phyloP scores from a whole-genome alignment of 1,284 basidiomycete species.

The Puccinia polysora region DNA sequence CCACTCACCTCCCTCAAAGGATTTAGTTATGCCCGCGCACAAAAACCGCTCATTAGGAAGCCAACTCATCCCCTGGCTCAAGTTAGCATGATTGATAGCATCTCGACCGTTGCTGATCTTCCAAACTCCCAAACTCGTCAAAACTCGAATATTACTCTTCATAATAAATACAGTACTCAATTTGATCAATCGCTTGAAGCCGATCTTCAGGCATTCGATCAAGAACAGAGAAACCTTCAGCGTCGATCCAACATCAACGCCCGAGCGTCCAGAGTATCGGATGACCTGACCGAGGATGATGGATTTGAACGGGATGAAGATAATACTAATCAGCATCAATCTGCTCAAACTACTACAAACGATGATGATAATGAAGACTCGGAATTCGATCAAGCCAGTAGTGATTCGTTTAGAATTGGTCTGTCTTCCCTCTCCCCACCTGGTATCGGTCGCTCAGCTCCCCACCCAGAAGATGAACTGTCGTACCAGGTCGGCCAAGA shows the following conservation, averaged over 20 bases:
- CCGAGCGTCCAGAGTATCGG: slow-evolving; percentile 9
- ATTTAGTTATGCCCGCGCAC: slow-evolving; percentile 21
- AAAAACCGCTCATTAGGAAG: slow-evolving; percentile 8
- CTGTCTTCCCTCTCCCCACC: slow-evolving; percentile 42
- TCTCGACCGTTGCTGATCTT: slow-evolving; percentile 8
- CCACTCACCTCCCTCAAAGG: slow-evolving; percentile 41
- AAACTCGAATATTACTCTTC: slow-evolving; percentile 5
- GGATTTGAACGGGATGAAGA: background rate
- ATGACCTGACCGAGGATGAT: slow-evolving; percentile 33
- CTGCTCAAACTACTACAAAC: slow-evolving; percentile 18
- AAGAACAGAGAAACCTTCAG: slow-evolving; percentile 18
- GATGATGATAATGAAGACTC: slow-evolving; percentile 31
- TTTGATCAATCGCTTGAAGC: slow-evolving; percentile 32
- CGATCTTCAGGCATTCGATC: slow-evolving; percentile 18
- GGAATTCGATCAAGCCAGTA: slow-evolving; percentile 10
- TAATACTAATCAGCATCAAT: background rate
- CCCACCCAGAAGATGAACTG: slow-evolving; percentile 16
- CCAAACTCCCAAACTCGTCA: background rate
- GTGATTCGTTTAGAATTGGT: slow-evolving; percentile 22
- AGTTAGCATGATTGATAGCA: slow-evolving; percentile 43
- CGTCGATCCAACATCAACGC: background rate
- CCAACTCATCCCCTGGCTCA: slow-evolving; percentile 37
- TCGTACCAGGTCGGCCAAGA: slow-evolving; percentile 25
- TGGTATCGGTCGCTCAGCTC: slow-evolving; percentile 28
- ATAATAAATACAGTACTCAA: background rate